Evolutionary conservation across 75 land plant genomes (phyloP).

Genomic region (Pinus taeda): DNA sequence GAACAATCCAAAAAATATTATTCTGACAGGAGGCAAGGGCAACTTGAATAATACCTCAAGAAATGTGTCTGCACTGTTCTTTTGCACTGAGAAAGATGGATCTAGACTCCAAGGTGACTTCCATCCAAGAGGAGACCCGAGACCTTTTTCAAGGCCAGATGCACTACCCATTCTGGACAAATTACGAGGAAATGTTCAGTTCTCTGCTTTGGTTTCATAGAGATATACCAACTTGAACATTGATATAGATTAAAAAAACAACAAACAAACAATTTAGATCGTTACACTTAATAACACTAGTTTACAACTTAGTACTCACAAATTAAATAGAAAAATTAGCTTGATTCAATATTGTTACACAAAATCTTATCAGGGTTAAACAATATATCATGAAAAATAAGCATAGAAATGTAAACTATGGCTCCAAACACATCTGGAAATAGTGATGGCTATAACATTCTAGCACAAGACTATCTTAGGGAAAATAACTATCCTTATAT

Average conservation of each 20-base stretch:
- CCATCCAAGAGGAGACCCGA: slow-evolving; percentile 12
- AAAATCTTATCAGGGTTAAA: background rate
- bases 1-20: background rate
- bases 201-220: background rate
- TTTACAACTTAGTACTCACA: background rate
- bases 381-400: no score
- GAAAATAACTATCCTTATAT: no score
- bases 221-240: background rate
- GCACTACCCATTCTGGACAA: slow-evolving; percentile 7
- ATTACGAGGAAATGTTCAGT: background rate
- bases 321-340: background rate
- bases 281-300: background rate
- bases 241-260: background rate
- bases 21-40: background rate
- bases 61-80: slow-evolving; percentile 23
- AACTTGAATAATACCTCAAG: slow-evolving; percentile 22
- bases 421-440: background rate
- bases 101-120: slow-evolving; percentile 42
- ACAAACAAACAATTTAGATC: background rate
- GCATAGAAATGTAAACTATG: background rate
- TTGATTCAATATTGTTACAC: background rate
- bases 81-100: slow-evolving; percentile 23
- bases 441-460: no score
- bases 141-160: slow-evolving; percentile 9
- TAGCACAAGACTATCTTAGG: no score